These are phyloP conservation scores for Lentinula boryana DNA, from an alignment of 768 basidiomycete species.

Conservation along the genomic window DNA sequence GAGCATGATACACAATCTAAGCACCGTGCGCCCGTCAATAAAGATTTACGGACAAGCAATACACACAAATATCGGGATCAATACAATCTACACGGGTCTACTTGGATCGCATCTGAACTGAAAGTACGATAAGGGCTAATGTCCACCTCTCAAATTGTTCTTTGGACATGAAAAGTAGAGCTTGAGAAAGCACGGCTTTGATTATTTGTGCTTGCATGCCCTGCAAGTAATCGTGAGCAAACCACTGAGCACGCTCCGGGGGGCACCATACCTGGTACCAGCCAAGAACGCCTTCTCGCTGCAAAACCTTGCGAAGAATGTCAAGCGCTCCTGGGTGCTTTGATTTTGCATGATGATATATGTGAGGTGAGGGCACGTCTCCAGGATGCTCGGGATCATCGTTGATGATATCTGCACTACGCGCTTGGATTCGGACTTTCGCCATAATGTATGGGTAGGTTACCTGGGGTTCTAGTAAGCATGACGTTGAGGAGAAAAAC, in stretches of 20 bases:
- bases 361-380: constrained; percentile 28
- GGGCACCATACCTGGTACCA: constrained; percentile 80
- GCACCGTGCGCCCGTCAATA: no score
- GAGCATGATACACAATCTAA: no score
- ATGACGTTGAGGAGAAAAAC: not conserved
- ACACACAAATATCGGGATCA: no score
- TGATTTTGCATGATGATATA: constrained; percentile 32
- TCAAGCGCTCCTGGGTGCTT: constrained; percentile 71
- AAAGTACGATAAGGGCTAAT: constrained; percentile 58
- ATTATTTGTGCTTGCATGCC: constrained; percentile 96
- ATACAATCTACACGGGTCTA: not conserved
- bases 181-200: constrained; percentile 94
- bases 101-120: constrained; percentile 26
- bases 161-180: constrained; percentile 94
- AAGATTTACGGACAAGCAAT: no score
- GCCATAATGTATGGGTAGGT: constrained; percentile 97
- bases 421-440: constrained; percentile 93
- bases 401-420: constrained; percentile 53
- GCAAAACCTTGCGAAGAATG: constrained; percentile 66
- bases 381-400: constrained; percentile 30
- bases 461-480: constrained; percentile 43
- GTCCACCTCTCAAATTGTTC: constrained; percentile 95
- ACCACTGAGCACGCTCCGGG: not conserved
- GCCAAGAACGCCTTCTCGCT: constrained; percentile 76
- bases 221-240: constrained; percentile 28